Percentiles rank a stretch among this genome's conserved stretches.
phyloP scores from a whole-genome alignment of 2,329 filamentous ascomycete species.

The Colletotrichum incanum region DNA sequence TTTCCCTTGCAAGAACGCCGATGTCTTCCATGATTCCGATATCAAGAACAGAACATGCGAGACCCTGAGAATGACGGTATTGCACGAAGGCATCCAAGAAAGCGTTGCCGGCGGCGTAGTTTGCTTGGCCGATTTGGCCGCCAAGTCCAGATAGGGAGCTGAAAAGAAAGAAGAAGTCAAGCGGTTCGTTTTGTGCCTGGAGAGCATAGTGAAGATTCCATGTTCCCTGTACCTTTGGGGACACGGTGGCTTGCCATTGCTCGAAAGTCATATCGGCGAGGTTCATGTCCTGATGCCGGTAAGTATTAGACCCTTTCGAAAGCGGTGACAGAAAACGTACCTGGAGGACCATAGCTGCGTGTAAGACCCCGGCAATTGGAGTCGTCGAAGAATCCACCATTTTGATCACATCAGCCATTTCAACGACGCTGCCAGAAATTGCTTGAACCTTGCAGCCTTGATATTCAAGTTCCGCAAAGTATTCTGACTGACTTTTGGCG shows the following conservation, averaged over 20 bases:
- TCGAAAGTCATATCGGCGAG: constrained; percentile 56
- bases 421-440: constrained; percentile 53
- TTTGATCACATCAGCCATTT: constrained; percentile 48
- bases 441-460: constrained; percentile 48
- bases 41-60: constrained; percentile 58
- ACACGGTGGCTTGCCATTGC: constrained; percentile 54
- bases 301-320: neutral
- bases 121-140: constrained; percentile 56
- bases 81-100: constrained; percentile 59
- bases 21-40: constrained; percentile 57
- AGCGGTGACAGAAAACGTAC: neutral
- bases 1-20: constrained; percentile 53
- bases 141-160: constrained; percentile 54
- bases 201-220: constrained; percentile 60
- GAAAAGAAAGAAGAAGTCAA: constrained; percentile 58
- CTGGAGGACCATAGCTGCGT: constrained; percentile 57
- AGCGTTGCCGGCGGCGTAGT: constrained; percentile 59
- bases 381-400: constrained; percentile 42
- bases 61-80: constrained; percentile 52
- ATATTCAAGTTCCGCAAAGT: constrained; percentile 44
- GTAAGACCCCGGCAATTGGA: constrained; percentile 58
- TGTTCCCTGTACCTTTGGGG: constrained; percentile 59
- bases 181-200: constrained; percentile 19
- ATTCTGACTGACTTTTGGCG: neutral
- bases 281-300: constrained; percentile 28